Conservation (phyloP, 2,329 filamentous ascomycete genomes). For the Harringtonia lauricola region DNA sequence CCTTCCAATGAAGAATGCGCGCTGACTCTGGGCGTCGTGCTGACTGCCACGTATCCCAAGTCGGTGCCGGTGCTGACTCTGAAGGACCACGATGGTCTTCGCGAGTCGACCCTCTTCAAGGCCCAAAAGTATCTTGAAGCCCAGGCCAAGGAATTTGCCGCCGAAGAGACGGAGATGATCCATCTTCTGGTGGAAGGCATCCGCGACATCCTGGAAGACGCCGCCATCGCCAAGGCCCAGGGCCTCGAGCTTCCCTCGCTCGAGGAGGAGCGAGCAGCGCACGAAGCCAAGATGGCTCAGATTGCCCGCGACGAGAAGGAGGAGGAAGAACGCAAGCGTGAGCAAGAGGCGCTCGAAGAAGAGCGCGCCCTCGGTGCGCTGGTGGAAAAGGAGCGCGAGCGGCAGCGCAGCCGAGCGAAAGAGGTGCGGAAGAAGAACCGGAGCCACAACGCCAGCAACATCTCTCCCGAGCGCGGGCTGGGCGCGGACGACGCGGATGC, state of each 20-base stretch:
- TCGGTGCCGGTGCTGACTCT: conserved; percentile 63
- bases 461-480: conserved; percentile 22
- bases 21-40: conserved; percentile 62
- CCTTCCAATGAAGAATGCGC: conserved; percentile 61
- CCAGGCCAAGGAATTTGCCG: conserved; percentile 41
- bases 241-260: conserved; percentile 72
- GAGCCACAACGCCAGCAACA: conserved; percentile 29
- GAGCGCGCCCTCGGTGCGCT: conserved; percentile 59
- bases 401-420: conserved; percentile 52
- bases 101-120: conserved; percentile 59
- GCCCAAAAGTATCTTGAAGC: conserved; percentile 54
- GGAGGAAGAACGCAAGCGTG: conserved; percentile 39
- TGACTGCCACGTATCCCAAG: conserved; percentile 88
- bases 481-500: conserved; percentile 17
- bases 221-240: conserved; percentile 64
- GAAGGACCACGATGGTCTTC: conserved; percentile 52
- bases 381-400: conserved; percentile 60
- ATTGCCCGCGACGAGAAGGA: conserved; percentile 42
- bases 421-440: conserved; percentile 53
- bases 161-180: conserved; percentile 46
- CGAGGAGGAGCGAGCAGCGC: conserved; percentile 76
- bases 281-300: conserved; percentile 54
- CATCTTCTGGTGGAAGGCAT: conserved; percentile 57
- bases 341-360: conserved; percentile 53
- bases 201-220: conserved; percentile 73